Evolutionary conservation across 192 early-diverging fungal genomes (phyloP), one percentile per base, ranked within the genome.

Genomic region (Chytriomyces hyalinus): DNA sequence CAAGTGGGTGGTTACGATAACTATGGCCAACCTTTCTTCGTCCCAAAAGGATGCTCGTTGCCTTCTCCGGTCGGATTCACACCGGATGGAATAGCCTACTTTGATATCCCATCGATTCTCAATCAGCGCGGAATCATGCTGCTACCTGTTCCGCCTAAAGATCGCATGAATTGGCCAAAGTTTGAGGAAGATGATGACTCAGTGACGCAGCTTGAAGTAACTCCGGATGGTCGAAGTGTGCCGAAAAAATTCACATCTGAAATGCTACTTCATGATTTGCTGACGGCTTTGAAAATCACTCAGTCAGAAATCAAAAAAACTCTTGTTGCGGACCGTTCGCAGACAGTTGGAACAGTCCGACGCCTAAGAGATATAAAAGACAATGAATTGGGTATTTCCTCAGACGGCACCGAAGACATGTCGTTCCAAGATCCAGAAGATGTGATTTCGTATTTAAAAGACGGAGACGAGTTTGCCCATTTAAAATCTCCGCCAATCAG

Each of bases 1-100:
- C 68, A 68, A 63, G 13, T 89, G n/a, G 86, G 83, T 10, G 89
- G 89, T 4, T 90, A 85, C 63, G 89, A 89, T 65, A 86, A 84
- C 69, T 28, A 46, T 57, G 89, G 89, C 1, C 84, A 89, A 17
- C 89, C 89, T 3, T 87, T 90, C 64, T 90, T 79, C 65, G 75
- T 90, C 73, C 87, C 89, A n/a, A 48, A 83, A 50, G 89, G 89
- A 26, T 90, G 84, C 73, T 79, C 79, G 0, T 66, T 88, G 6
- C 86, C 87, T 15, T 69, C 78, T 6, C 89, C 89, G 24, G 61
- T 82, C 8, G 89, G 89, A 5, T 90, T 83, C 67, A 90, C 89
- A 9, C 48, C 80, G 6, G 86, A 89, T 61, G 89, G 89, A 8
- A 88, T 90, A 49, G 79, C 86, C 3, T 90, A 82, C 72, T 90